These are phyloP conservation scores for Xylariaceae sp. DNA, from an alignment of 2,329 filamentous ascomycete genomes.

Conservation along the genomic window DNA sequence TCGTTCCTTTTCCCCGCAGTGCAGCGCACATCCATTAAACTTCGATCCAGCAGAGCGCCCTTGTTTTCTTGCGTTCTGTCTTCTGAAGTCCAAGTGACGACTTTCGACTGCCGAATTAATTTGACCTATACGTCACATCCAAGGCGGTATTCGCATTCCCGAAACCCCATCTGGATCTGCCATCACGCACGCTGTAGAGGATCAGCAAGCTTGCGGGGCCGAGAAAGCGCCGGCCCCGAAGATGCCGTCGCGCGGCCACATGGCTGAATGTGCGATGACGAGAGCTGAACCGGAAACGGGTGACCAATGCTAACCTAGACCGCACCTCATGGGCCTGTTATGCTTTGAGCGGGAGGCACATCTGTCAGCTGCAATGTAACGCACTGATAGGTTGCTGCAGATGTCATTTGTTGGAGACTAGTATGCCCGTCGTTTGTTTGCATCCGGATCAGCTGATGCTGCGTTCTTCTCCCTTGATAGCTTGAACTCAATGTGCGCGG, in stretches of 20 bases:
- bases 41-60: background rate
- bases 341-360: background rate
- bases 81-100: background rate
- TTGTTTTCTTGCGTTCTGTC: background rate
- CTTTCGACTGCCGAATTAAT: background rate
- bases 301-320: background rate
- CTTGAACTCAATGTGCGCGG: too few relatives aligned
- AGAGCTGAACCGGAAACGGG: background rate
- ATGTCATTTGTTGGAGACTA: background rate
- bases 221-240: constrained; percentile 28
- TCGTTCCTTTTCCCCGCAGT: too few relatives aligned
- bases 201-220: constrained; percentile 25
- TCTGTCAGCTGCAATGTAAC: background rate
- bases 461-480: too few relatives aligned
- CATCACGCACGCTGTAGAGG: constrained; percentile 2
- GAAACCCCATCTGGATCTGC: constrained; percentile 3
- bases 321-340: too few relatives aligned
- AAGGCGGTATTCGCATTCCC: background rate
- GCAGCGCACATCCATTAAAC: too few relatives aligned
- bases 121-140: background rate
- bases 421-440: too few relatives aligned
- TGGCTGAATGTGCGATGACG: constrained; percentile 20
- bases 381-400: background rate
- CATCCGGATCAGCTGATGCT: too few relatives aligned
- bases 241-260: constrained; percentile 14